Conservation (phyloP, 352 stramenopile genomes). For the Phytopythium vexans region DNA sequence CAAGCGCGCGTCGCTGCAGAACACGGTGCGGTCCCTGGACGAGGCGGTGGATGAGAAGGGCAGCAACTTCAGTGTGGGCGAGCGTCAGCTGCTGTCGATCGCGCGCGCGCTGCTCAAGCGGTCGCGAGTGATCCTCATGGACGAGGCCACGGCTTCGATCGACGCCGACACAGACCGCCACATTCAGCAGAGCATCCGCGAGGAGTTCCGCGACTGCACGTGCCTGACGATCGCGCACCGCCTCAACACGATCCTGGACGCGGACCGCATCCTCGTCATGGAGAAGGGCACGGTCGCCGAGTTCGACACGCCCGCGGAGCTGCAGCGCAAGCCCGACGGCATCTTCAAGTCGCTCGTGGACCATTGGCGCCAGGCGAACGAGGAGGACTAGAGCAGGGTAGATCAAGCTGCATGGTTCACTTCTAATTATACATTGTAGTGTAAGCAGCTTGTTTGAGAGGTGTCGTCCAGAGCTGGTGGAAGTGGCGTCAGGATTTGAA, state of each 20-base stretch:
- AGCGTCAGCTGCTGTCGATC: conserved; percentile 95
- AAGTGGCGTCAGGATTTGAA: too few relatives aligned
- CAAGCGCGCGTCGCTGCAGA: conserved; percentile 64
- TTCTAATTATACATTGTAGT: too few relatives aligned
- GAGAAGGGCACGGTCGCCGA: conserved; percentile 92
- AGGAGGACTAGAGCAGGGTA: too few relatives aligned
- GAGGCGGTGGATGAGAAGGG: conserved; percentile 81
- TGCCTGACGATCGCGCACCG: conserved; percentile 96
- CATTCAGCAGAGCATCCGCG: conserved; percentile 88
- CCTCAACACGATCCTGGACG: conserved; percentile 97
- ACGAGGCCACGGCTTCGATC: conserved; percentile 94
- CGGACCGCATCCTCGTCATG: conserved; percentile 96
- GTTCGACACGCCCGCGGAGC: conserved; percentile 73
- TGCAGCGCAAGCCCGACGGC: conserved; percentile 67
- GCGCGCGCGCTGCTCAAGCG: conserved; percentile 90
- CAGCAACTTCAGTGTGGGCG: conserved; percentile 92
- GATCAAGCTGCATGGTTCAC: too few relatives aligned
- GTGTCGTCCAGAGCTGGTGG: too few relatives aligned
- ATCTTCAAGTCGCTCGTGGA: conserved; percentile 72
- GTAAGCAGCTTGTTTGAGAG: too few relatives aligned
- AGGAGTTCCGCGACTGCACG: conserved; percentile 93
- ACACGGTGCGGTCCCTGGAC: conserved; percentile 31
- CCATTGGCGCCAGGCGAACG: conserved; percentile 51
- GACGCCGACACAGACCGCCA: conserved; percentile 83
- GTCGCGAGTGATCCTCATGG: conserved; percentile 93